Conservation (phyloP, 352 stramenopile genomes). For the Phytophthora ohioensis region DNA sequence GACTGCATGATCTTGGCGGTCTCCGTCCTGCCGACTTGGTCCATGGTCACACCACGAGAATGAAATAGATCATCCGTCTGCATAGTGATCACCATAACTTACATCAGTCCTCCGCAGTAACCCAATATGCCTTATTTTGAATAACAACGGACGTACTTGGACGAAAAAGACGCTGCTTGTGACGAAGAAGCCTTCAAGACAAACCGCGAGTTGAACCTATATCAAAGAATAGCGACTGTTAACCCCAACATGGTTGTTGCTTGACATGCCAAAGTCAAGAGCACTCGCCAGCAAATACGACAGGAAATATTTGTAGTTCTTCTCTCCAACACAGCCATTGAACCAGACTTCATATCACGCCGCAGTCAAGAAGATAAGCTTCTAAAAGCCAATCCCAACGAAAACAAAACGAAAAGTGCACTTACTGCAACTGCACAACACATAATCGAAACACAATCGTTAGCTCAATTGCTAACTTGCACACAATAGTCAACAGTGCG, state of each 20-base stretch:
- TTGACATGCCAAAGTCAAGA: background rate
- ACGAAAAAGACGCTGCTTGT: constrained; percentile 66
- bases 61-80: constrained; percentile 53
- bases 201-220: constrained; percentile 58
- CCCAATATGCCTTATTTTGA: background rate
- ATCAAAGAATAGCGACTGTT: background rate
- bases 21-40: constrained; percentile 33
- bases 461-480: background rate
- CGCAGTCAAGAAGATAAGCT: constrained; percentile 3
- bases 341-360: constrained; percentile 72
- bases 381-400: background rate
- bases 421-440: constrained; percentile 43
- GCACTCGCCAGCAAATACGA: constrained; percentile 55
- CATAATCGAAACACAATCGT: constrained; percentile 8
- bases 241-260: background rate
- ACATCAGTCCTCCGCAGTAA: background rate
- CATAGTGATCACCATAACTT: background rate
- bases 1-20: constrained; percentile 55
- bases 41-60: constrained; percentile 25
- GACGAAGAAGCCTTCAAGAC: constrained; percentile 60
- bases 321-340: constrained; percentile 83
- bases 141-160: constrained; percentile 35
- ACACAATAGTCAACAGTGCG: constrained; percentile 20
- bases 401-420: constrained; percentile 6
- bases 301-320: constrained; percentile 86